phyloP scores from a whole-genome alignment of 176 grass and related monocot genomes.

The Musa schizocarpa region DNA sequence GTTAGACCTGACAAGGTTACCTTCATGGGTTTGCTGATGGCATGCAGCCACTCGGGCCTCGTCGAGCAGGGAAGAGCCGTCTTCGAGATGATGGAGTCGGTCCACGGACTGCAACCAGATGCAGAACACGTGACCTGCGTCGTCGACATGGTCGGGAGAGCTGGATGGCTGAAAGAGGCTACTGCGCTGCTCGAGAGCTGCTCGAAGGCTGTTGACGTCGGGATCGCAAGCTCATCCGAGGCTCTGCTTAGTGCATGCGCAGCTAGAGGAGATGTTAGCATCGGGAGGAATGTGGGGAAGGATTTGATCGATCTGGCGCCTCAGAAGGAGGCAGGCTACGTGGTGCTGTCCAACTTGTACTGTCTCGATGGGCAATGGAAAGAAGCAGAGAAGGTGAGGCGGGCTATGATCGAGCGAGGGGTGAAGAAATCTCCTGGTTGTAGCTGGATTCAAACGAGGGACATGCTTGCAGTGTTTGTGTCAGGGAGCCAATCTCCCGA shows the following conservation, averaged over 20 bases:
- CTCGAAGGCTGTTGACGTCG: background rate
- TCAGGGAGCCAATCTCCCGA: constrained; percentile 29
- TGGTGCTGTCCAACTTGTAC: constrained; percentile 52
- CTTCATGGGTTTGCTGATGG: constrained; percentile 40
- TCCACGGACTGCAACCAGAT: constrained; percentile 32
- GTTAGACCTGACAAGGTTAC: constrained; percentile 40
- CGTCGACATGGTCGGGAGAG: constrained; percentile 54
- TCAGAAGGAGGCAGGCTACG: constrained; percentile 34
- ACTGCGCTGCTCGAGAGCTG: constrained; percentile 9
- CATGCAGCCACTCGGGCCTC: constrained; percentile 52
- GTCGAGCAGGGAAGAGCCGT: constrained; percentile 34
- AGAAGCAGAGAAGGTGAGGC: constrained; percentile 39
- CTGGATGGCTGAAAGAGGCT: constrained; percentile 25
- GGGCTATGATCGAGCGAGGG: constrained; percentile 40
- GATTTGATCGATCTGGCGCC: constrained; percentile 15
- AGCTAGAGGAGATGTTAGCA: background rate
- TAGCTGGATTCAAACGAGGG: constrained; percentile 56
- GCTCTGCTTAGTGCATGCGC: constrained; percentile 36
- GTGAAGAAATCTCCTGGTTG: constrained; percentile 58
- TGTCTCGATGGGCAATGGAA: constrained; percentile 38
- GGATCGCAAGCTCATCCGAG: constrained; percentile 8
- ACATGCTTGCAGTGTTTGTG: constrained; percentile 35
- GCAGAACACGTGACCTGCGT: constrained; percentile 43
- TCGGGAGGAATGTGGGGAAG: constrained; percentile 18
- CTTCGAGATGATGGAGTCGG: constrained; percentile 36